These are phyloP conservation scores for Pugionium cornutum DNA, from an alignment of 345 rosid species.

Conservation along the genomic window DNA sequence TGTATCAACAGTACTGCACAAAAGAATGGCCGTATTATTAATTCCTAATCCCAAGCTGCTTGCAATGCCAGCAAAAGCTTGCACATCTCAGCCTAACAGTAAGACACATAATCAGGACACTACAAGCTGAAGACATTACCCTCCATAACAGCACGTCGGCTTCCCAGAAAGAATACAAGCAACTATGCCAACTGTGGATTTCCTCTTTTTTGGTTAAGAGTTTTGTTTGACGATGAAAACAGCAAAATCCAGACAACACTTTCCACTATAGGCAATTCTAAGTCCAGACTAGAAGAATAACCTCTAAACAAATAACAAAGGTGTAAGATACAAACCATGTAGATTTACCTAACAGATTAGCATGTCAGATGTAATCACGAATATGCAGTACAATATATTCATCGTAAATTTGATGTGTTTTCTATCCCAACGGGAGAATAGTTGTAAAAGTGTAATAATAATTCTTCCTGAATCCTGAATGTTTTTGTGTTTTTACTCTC, in stretches of 20 bases:
- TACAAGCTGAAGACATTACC: slow-evolving; percentile 10
- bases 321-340: not conserved
- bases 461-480: no score
- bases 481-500: no score
- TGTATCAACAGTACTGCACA: slow-evolving; percentile 11
- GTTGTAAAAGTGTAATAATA: not conserved
- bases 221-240: not conserved
- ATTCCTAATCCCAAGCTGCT: not conserved
- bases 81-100: slow-evolving; percentile 2
- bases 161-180: not conserved
- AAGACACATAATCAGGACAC: not conserved
- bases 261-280: slow-evolving; percentile 1
- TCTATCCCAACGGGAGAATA: not conserved
- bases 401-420: not conserved
- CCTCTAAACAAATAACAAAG: not conserved
- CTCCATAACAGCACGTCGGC: not conserved
- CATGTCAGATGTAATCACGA: slow-evolving; percentile 1
- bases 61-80: not conserved
- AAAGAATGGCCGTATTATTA: not conserved
- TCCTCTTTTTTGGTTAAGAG: not conserved
- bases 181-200: not conserved
- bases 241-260: not conserved
- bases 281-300: not conserved
- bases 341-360: slow-evolving; percentile 13
- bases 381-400: not conserved